Base-by-base conservation (phyloP, 108 stramenopile species). In the Fragilaria radians region DNA sequence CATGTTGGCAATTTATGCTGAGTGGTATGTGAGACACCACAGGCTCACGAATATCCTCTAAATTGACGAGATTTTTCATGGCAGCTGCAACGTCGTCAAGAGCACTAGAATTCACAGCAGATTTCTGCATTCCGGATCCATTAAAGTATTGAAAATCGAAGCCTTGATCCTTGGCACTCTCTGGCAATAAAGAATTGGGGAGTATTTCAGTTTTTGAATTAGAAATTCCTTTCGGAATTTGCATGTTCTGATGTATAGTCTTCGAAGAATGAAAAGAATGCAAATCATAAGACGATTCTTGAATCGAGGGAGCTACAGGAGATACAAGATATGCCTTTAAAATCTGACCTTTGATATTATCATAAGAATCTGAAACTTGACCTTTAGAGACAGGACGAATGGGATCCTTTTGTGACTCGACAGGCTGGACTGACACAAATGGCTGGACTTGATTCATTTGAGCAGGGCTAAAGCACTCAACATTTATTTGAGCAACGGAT, bases 51-150 rank as follows among this genome's bases (percentile, higher is more conserved):
- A 70, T 49, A 42, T 70, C 69, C 7, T 63, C 63, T 21, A 70
- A 45, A 26, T 70, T 65, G 32, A 70, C 69, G 18, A 70, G 45
- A 27, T 9, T 52, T 1, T 58, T 26, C 51, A 70, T 3, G 25
- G 63, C 63, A 3, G 46, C 53, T 1, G 61, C 68, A 4, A 62
- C 14, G 14, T 46, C 59, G 4, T 24, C n/a, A 9, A 23, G 21
- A 1, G 4, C n/a, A 4, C 14, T 4, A 19, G 5, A 7, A 22
- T 17, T n/a, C 4, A 4, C 4, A 17, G 24, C 11, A 28, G 4
- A 32, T 17, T 51, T 28, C 48, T 28, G 11, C 17, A 30, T n/a
- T 19, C 61, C 26, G 9, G 5, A 5, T 25, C 5, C 5, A 49
- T 21, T 52, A 30, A 19, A 32, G 1, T 31, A 1, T 22, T 27